phyloP scores from a whole-genome alignment of 495 filamentous ascomycete species.

The Trichoderma erinaceum region DNA sequence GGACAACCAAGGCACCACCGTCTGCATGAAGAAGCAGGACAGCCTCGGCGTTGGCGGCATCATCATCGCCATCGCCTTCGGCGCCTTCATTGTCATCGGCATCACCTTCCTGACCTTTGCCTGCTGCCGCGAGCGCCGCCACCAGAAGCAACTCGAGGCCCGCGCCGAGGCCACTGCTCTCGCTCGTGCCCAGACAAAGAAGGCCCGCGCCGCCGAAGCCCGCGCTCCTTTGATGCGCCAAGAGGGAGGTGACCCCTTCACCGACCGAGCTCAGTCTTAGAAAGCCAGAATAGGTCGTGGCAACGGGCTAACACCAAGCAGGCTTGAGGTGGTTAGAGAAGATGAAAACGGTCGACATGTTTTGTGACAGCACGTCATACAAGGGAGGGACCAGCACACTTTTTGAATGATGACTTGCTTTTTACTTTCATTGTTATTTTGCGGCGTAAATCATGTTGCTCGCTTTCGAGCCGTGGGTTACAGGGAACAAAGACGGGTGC shows the following conservation, averaged over 20 bases:
- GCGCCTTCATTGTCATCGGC: slow-evolving; percentile 23
- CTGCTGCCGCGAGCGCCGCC: slow-evolving; percentile 34
- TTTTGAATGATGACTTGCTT: background rate
- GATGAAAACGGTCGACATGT: background rate
- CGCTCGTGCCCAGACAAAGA: slow-evolving; percentile 29
- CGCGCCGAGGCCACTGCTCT: slow-evolving; percentile 32
- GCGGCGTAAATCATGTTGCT: slow-evolving; percentile 4
- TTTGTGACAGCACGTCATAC: background rate
- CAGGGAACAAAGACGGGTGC: background rate
- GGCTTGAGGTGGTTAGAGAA: slow-evolving; percentile 10
- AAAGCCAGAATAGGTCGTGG: background rate
- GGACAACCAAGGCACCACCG: slow-evolving; percentile 26
- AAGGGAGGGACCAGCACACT: background rate
- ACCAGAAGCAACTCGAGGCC: slow-evolving; percentile 28
- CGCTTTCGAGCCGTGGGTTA: slow-evolving; percentile 5
- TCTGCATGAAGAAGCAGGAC: slow-evolving; percentile 41
- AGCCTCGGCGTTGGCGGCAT: slow-evolving; percentile 30
- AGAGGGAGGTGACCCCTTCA: slow-evolving; percentile 15
- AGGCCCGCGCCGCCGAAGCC: slow-evolving; percentile 18
- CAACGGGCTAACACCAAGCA: background rate
- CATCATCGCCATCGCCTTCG: slow-evolving; percentile 40
- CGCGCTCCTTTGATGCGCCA: slow-evolving; percentile 26
- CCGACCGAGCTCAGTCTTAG: slow-evolving; percentile 16
- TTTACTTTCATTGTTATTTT: background rate
- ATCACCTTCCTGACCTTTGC: slow-evolving; percentile 34